Conservation (phyloP, 768 basidiomycete species). For the Coprinopsis cinerea region DNA sequence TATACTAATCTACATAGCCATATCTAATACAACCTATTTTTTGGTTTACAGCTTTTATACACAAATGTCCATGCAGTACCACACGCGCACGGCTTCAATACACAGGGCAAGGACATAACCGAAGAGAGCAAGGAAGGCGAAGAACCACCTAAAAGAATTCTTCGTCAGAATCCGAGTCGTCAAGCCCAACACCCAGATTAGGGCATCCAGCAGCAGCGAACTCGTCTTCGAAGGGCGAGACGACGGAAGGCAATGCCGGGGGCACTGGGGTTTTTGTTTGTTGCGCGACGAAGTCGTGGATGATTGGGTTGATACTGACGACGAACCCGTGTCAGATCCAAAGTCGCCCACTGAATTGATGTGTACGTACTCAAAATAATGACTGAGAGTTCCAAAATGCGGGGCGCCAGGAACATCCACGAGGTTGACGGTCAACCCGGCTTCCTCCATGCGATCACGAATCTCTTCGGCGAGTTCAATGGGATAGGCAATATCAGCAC, state of each 20-base stretch:
- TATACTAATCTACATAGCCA: too few species aligned
- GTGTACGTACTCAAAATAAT: conserved; percentile 23
- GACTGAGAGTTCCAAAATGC: conserved; percentile 31
- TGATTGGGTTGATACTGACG: conserved; percentile 22
- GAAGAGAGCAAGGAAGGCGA: too few species aligned
- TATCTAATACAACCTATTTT: too few species aligned
- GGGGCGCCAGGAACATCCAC: conserved; percentile 24
- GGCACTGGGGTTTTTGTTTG: conserved; percentile 19
- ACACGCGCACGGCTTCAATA: too few species aligned
- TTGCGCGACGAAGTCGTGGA: conserved; percentile 25
- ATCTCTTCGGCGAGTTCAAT: conserved; percentile 19
- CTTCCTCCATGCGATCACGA: conserved; percentile 16
- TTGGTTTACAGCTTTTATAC: too few species aligned
- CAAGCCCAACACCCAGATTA: conserved; percentile 9
- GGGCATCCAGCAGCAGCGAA: conserved; percentile 21
- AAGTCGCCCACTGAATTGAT: not conserved
- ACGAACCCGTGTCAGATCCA: not conserved
- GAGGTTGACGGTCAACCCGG: conserved; percentile 23
- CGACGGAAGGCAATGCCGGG: conserved; percentile 16
- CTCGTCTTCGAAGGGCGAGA: conserved; percentile 25
- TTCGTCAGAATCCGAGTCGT: conserved; percentile 19
- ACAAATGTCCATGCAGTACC: too few species aligned
- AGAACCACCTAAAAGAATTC: too few species aligned
- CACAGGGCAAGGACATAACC: too few species aligned
- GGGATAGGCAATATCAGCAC: conserved; percentile 26